Percentiles rank a stretch among this genome's conserved stretches.
phyloP scores from a whole-genome alignment of 1,284 basidiomycete genomes.

The Peniophora sp. region DNA sequence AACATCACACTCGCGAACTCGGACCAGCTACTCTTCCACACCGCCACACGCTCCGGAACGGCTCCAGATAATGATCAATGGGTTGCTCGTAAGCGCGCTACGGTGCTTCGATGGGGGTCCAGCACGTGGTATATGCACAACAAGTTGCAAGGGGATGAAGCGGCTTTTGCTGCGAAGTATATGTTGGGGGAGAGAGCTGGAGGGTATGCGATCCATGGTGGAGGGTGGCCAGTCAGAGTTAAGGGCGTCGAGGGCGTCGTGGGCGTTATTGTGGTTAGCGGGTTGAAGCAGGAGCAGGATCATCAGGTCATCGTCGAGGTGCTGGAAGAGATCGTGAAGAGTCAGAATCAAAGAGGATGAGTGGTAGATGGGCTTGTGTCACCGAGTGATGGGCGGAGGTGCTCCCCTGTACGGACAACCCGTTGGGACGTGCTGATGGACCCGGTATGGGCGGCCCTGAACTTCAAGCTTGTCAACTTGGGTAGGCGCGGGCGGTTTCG shows the following conservation, averaged over 20 bases:
- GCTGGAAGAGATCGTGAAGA: constrained; percentile 20
- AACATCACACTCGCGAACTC: constrained; percentile 23
- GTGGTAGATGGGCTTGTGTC: too few relatives aligned
- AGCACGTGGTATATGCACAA: constrained; percentile 20
- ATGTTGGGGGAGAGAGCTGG: constrained; percentile 13
- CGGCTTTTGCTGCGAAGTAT: constrained; percentile 16
- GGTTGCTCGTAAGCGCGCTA: constrained; percentile 27
- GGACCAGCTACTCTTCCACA: constrained; percentile 20
- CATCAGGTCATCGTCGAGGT: constrained; percentile 25
- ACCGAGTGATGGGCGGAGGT: too few relatives aligned
- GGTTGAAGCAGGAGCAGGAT: constrained; percentile 23
- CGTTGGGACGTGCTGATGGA: too few relatives aligned
- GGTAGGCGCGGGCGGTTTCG: too few relatives aligned
- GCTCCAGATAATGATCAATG: constrained; percentile 25
- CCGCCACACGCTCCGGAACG: constrained; percentile 20
- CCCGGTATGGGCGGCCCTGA: too few relatives aligned
- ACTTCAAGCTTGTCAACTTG: too few relatives aligned
- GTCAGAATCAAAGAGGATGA: too few relatives aligned
- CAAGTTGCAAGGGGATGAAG: constrained; percentile 14
- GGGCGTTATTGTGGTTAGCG: constrained; percentile 27
- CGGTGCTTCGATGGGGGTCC: constrained; percentile 24
- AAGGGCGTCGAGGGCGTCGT: constrained; percentile 24
- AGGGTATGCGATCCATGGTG: constrained; percentile 24
- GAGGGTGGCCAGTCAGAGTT: constrained; percentile 26
- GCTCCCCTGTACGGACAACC: too few relatives aligned